phyloP scores from a whole-genome alignment of 805 yeast genomes.

The Candida michaelii region DNA sequence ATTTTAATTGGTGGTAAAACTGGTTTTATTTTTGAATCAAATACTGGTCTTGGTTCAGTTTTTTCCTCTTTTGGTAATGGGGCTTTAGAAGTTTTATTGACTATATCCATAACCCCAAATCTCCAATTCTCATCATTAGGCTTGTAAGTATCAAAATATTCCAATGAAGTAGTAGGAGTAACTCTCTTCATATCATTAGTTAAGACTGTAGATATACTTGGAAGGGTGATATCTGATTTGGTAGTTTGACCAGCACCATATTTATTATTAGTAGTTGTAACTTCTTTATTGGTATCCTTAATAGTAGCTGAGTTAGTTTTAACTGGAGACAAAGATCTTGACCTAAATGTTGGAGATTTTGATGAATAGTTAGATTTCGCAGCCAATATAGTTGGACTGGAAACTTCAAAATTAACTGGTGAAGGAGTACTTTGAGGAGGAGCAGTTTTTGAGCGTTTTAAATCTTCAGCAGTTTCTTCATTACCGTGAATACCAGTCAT shows the following conservation, averaged over 20 bases:
- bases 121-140: constrained; percentile 47
- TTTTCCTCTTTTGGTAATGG: constrained; percentile 16
- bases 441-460: constrained; percentile 45
- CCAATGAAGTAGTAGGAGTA: constrained; percentile 43
- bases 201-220: constrained; percentile 37
- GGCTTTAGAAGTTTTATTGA: constrained; percentile 25
- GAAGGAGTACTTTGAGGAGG: constrained; percentile 43
- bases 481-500: constrained; percentile 7
- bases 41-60: constrained; percentile 28
- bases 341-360: constrained; percentile 14
- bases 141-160: constrained; percentile 45
- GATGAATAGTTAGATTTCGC: neutral
- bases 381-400: constrained; percentile 1
- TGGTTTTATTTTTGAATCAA: constrained; percentile 36
- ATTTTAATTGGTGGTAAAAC: constrained; percentile 19
- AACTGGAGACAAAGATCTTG: constrained; percentile 30
- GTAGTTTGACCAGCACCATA: constrained; percentile 3
- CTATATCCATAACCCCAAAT: constrained; percentile 38
- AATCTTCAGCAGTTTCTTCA: constrained; percentile 12
- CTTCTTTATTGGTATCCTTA: neutral
- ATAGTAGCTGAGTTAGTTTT: constrained; percentile 3
- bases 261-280: constrained; percentile 4
- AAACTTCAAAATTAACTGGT: constrained; percentile 8
- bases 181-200: constrained; percentile 28
- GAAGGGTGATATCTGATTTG: constrained; percentile 23